A percentile compares a stretch with the other conserved stretches of the same genome.
Evolutionary conservation across 768 basidiomycete species (phyloP).

Genomic region (Lactarius pseudohatsudake): DNA sequence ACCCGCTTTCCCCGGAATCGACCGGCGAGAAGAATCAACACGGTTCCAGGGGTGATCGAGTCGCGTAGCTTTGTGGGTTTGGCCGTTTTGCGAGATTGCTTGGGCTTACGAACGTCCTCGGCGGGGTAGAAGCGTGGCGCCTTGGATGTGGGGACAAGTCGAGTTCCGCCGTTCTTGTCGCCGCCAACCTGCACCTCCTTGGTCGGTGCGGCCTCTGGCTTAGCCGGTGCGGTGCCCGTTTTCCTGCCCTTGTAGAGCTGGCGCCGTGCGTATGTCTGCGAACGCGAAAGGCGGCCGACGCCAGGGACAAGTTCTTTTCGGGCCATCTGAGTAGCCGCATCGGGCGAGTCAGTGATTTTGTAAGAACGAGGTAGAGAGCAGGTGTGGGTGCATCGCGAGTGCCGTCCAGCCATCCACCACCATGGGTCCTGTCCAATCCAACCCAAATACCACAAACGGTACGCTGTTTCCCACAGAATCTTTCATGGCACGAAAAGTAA

Average conservation of each 20-base stretch:
- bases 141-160: conserved; percentile 81
- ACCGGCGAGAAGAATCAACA: conserved; percentile 95
- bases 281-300: conserved; percentile 80
- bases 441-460: conserved; percentile 4
- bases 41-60: conserved; percentile 89
- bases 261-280: conserved; percentile 77
- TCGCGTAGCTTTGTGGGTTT: conserved; percentile 78
- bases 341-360: conserved; percentile 16
- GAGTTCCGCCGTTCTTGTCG: conserved; percentile 86
- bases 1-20: conserved; percentile 98
- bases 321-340: conserved; percentile 59
- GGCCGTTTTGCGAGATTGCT: conserved; percentile 86
- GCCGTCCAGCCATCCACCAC: conserved; percentile 37
- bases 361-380: neutral
- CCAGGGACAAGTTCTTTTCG: conserved; percentile 82
- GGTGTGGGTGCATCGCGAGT: conserved; percentile 38
- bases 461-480: neutral
- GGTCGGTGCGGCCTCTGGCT: conserved; percentile 56
- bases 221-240: conserved; percentile 69
- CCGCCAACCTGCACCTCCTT: conserved; percentile 85
- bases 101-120: conserved; percentile 88
- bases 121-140: conserved; percentile 92
- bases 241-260: conserved; percentile 82
- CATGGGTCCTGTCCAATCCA: conserved; percentile 25
- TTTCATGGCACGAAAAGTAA: conserved; percentile 20